Evolutionary conservation across 495 filamentous ascomycete genomes (phyloP), one percentile per base, ranked within the genome.

Genomic region (Penicillium silybi): DNA sequence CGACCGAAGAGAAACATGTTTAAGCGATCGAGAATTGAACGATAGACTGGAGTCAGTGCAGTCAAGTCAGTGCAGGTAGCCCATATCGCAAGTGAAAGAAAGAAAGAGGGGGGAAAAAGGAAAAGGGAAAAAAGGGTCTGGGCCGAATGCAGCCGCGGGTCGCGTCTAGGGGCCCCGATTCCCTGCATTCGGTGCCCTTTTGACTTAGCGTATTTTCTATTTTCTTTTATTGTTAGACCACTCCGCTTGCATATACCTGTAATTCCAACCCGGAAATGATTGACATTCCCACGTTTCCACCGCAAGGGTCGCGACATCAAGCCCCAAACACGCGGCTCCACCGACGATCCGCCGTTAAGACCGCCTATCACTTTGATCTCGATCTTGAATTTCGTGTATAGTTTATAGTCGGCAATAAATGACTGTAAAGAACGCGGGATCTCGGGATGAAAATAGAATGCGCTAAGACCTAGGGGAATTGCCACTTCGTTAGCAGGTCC

Each of bases 51-150:
- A 10, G 5, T 49, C 38, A 49, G 16, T 18, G 34, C 11, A 17
- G 16, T n/a, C n/a, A n/a, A 10, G 5, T 49, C 38, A 49, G 16
- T 18, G 34, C 11, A 17, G 16, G 38, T 38, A 41, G 47, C 38
- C 47, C 47, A 49, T 49, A 27, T 23, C 29, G 47, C 16, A 41
- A 42, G 17, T 18, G 32, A 42, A n/a, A n/a, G 38, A 26, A 19
- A 26, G 18, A 19, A 43, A 23, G 15, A 39, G 19, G 29, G 32
- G 44, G 2, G 20, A 22, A 4, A 5, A 23, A 39, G 22, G 25
- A 26, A 27, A 51, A 22, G 27, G 20, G 35, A 52, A 43, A 43
- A 25, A 43, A 43, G 41, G 20, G 23, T 20, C 18, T 20, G 41
- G 19, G 41, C 41, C 37, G 37, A 39, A 39, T 13, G 29, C 29